Percentiles rank a stretch among this genome's conserved stretches.
These are phyloP conservation scores for Daldinia sp. DNA, from an alignment of 2,329 filamentous ascomycete species.

Conservation along the genomic window DNA sequence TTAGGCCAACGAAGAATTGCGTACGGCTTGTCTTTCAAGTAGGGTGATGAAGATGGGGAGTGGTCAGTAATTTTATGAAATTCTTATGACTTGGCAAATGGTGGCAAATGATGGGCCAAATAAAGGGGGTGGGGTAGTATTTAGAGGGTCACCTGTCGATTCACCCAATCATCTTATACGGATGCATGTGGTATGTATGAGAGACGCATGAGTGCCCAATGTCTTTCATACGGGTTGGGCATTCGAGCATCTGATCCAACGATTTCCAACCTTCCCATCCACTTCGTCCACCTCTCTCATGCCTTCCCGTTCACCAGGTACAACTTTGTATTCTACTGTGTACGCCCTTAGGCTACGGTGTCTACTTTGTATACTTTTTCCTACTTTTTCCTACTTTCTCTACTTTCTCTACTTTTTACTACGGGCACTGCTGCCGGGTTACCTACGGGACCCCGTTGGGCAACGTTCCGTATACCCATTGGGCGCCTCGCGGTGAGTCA, in stretches of 20 bases:
- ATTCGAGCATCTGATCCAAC: slow-evolving; percentile 33
- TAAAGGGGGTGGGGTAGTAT: slow-evolving; percentile 29
- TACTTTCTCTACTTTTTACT: neutral
- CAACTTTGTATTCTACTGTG: slow-evolving; percentile 19
- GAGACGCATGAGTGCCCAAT: slow-evolving; percentile 41
- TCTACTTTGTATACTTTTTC: slow-evolving; percentile 10
- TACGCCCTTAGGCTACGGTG: slow-evolving; percentile 33
- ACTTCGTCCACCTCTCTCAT: neutral
- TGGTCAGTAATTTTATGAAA: slow-evolving; percentile 31
- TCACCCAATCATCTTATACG: slow-evolving; percentile 39
- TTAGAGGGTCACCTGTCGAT: slow-evolving; percentile 22
- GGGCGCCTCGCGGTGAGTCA: slow-evolving; percentile 47
- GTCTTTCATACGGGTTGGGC: slow-evolving; percentile 14
- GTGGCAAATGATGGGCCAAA: slow-evolving; percentile 31
- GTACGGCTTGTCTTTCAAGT: slow-evolving; percentile 19
- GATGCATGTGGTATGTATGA: too few relatives aligned
- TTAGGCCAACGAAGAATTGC: slow-evolving; percentile 32
- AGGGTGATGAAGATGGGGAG: slow-evolving; percentile 29
- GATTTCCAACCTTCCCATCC: neutral
- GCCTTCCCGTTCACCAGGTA: slow-evolving; percentile 35
- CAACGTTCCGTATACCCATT: slow-evolving; percentile 44
- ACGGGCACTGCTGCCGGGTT: neutral
- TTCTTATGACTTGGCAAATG: slow-evolving; percentile 35
- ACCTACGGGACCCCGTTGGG: slow-evolving; percentile 33
- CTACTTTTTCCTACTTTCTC: neutral